phyloP scores from a whole-genome alignment of 1,139 yeast genomes.

The Hyphopichia burtonii region DNA sequence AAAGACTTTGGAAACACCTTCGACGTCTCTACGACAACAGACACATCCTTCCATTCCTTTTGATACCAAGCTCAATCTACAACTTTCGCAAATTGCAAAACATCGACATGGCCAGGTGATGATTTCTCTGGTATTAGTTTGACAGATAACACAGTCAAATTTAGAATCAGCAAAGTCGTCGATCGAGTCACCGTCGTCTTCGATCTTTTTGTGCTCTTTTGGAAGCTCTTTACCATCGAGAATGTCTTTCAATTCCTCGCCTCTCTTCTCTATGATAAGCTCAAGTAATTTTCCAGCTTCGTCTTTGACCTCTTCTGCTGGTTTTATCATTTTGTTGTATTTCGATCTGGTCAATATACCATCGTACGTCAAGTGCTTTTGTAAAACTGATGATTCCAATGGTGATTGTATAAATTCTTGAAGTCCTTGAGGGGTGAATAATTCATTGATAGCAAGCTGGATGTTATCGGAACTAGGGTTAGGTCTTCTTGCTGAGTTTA shows the following conservation, averaged over 20 bases:
- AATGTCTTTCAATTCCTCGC: conserved; percentile 6
- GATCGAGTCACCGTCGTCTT: conserved; percentile 1
- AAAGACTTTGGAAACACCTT: conserved; percentile 51
- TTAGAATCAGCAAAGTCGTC: conserved; percentile 13
- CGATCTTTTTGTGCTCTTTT: neutral
- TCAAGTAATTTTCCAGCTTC: conserved; percentile 25
- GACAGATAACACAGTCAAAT: conserved; percentile 78
- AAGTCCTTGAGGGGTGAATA: conserved; percentile 31
- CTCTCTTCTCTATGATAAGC: conserved; percentile 18
- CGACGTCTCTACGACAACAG: conserved; percentile 76
- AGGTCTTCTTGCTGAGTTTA: neutral
- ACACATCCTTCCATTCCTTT: conserved; percentile 80
- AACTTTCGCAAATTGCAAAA: conserved; percentile 81
- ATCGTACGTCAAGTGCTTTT: conserved; percentile 31
- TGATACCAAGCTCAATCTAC: conserved; percentile 73
- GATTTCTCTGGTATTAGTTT: conserved; percentile 67
- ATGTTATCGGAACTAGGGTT: conserved; percentile 4
- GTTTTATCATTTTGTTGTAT: conserved; percentile 19
- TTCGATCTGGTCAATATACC: conserved; percentile 44
- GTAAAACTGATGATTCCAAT: conserved; percentile 24
- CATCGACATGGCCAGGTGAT: conserved; percentile 94
- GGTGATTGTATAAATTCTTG: conserved; percentile 26
- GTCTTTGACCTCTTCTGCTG: conserved; percentile 12
- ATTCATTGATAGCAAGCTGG: conserved; percentile 21
- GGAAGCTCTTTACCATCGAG: conserved; percentile 1